Base-by-base conservation (phyloP, 2,329 filamentous ascomycete genomes). In the Pestalotiopsis sp. region DNA sequence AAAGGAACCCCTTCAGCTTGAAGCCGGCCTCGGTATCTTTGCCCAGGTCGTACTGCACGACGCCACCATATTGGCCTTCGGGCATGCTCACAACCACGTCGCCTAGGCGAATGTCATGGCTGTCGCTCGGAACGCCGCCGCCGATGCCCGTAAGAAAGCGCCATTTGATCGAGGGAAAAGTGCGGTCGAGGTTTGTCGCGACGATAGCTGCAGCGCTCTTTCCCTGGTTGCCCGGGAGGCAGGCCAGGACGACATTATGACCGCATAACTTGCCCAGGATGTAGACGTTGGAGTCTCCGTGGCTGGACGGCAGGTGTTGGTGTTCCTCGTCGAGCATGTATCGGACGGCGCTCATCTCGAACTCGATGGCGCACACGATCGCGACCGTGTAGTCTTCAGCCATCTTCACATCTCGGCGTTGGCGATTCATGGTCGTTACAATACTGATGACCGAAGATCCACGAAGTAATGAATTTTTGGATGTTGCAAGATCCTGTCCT, bases 251-350 rank as follows among this genome's bases (percentile, higher is more conserved):
- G 31, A 76, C 66, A 23, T 76, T 71, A 36, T 78, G 74, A 45
- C 74, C 71, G 17, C 67, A 69, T 1, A 77, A 64, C n/a, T 74
- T 67, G 41, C 76, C 75, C 3, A 76, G 64, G 59, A 74, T 68
- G 66, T 78, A 77, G 14, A 67, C 65, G 61, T 77, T 77, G 4
- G 70, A 60, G 60, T 77, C 74, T 2, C 72, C 71, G 9, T 61
- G 49, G 62, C 68, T 67, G 0, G 25, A 67, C 2, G 69, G 71
- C 4, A 74, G 68, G 27, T 59, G 58, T 23, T 64, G 55, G 52
- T 78, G 74, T 63, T 78, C 74, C 17, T 67, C 36, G 62, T 78
- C 75, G 1, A 78, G 73, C 73, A 76, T 76, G 65, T 71, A 73
- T 20, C 74, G 70, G 57, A 76, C 69, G 13, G 76, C 76, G 64